phyloP scores from a whole-genome alignment of 129 eudicot species.

The Kitagawia praeruptora region DNA sequence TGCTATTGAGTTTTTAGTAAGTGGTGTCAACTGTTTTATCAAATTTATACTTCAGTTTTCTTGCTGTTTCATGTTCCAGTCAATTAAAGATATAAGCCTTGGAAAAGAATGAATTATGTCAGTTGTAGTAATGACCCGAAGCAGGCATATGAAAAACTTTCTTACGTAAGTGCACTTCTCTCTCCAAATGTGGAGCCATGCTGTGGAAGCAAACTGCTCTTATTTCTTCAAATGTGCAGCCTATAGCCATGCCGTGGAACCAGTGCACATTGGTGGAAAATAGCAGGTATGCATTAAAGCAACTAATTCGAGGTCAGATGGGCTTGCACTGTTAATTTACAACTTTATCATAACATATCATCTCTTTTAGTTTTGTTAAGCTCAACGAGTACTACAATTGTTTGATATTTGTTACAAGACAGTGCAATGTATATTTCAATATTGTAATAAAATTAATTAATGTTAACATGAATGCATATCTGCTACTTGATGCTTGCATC shows the following conservation, averaged over 20 bases:
- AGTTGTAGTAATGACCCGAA: not conserved
- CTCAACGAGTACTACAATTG: too few species aligned
- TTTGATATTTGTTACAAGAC: too few species aligned
- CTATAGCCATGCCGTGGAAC: not conserved
- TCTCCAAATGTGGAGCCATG: too few species aligned
- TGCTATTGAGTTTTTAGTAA: not conserved
- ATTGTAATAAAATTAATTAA: too few species aligned
- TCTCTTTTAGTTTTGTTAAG: too few species aligned
- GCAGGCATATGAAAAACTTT: not conserved
- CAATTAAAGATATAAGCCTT: not conserved
- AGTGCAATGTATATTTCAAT: too few species aligned
- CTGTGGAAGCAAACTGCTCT: too few species aligned
- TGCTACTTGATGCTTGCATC: too few species aligned
- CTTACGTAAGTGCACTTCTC: not conserved
- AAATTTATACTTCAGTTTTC: not conserved
- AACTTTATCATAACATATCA: too few species aligned
- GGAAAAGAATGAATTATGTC: not conserved
- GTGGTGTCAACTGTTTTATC: not conserved
- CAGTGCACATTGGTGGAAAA: not conserved
- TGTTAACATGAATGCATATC: too few species aligned
- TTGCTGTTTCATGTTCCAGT: not conserved
- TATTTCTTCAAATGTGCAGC: not conserved
- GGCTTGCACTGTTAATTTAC: not conserved
- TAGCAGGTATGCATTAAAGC: not conserved
- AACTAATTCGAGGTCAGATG: not conserved